Evolutionary conservation across 306 rosid species (phyloP), one percentile per base, ranked within the genome.

Genomic region (Cucurbita moschata): DNA sequence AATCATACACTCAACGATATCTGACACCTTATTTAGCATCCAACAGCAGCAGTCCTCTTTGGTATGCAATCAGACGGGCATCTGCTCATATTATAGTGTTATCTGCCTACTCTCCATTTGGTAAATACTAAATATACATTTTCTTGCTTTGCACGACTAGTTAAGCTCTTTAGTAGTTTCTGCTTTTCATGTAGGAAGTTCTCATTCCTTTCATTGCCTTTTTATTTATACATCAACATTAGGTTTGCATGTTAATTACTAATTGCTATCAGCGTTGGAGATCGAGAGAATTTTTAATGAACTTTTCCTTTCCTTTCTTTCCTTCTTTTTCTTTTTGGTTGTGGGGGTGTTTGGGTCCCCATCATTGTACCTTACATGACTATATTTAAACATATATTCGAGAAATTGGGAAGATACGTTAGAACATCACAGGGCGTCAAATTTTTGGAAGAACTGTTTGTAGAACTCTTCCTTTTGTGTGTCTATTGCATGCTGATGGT

Each of bases 61-160:
- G 99, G 99, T 95, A 91, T 75, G 92, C 99, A 63, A 71, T 95
- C 78, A 82, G 99, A 83, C 90, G 96, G 23, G 99, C 99, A 2
- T 95, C 99, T 50, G 96, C 99, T 73, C 99, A 95, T 77, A 85
- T 95, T 79, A 91, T 95, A 38, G 96, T 95, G 72, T 81, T 95
- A 39, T 86, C 95, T 77, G 88, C 96, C 86, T 95, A 95, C 78
- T 95, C 99, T 1, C 86, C 99, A 61, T 95, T 78, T 79, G 97
- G 99, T 94, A 87, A 86, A 47, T 50, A 68, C 73, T 65, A 19
- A 40, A 42, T 42, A 11, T 18, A 46, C 39, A 2, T 7, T 12
- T 21, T 46, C 40, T 67, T 67, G 40, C 55, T 10, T 67, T 67
- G 18, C 72, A 5, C 30, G 54, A 66, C 18, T 19, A 40, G 51